Percentiles rank a stretch among this genome's conserved stretches.
These are phyloP conservation scores for Nidularia sp. DNA, from an alignment of 768 basidiomycete genomes.

Conservation along the genomic window DNA sequence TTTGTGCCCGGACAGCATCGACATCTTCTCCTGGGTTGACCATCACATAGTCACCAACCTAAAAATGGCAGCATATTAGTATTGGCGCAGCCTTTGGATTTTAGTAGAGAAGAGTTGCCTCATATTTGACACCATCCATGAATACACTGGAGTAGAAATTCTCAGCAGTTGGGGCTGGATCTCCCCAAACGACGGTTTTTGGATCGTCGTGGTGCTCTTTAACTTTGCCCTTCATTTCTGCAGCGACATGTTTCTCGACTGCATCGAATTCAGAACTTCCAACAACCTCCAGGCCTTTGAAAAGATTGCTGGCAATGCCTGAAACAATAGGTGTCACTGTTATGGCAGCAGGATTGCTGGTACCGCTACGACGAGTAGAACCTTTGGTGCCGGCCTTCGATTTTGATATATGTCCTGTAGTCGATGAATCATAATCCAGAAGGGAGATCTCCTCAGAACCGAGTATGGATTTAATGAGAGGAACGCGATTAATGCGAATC, in stretches of 20 bases:
- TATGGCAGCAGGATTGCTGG: background rate
- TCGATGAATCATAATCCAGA: no score
- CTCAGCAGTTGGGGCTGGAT: background rate
- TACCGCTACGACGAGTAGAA: no score
- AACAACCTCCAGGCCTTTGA: slow-evolving; percentile 38
- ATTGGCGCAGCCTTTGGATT: no score
- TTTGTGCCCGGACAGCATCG: slow-evolving; percentile 32
- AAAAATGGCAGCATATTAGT: background rate
- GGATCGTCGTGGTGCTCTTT: slow-evolving; percentile 29
- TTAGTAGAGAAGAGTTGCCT: slow-evolving; percentile 26
- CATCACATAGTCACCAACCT: slow-evolving; percentile 66
- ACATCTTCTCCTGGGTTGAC: slow-evolving; percentile 54
- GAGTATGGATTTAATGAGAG: no score
- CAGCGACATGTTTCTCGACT: slow-evolving; percentile 16
- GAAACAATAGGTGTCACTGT: slow-evolving; percentile 43
- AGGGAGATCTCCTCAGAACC: no score
- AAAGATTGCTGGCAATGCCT: slow-evolving; percentile 41
- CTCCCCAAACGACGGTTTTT: slow-evolving; percentile 27
- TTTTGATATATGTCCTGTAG: no score
- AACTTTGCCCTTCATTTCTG: slow-evolving; percentile 18
- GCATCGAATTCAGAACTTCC: slow-evolving; percentile 24
- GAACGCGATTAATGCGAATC: no score
- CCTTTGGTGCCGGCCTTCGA: no score
- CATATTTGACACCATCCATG: slow-evolving; percentile 57
- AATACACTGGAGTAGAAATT: slow-evolving; percentile 39